phyloP scores from a whole-genome alignment of 805 yeast species.

The Myxozyma geophila region DNA sequence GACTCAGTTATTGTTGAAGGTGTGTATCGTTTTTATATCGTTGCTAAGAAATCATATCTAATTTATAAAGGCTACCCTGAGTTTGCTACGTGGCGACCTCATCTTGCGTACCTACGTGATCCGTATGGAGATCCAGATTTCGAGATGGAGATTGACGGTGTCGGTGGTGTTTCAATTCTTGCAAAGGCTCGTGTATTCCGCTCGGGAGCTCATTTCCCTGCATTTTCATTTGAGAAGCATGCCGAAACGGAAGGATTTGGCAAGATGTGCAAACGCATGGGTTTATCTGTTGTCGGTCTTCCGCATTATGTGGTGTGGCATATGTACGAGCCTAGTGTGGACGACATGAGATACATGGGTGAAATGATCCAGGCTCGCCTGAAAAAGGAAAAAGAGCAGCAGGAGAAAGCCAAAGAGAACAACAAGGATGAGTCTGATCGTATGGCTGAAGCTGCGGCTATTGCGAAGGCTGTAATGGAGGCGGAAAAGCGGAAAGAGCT shows the following conservation, averaged over 20 bases:
- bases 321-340: constrained; percentile 91
- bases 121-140: constrained; percentile 95
- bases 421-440: constrained; percentile 7
- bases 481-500: constrained; percentile 1
- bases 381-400: constrained; percentile 45
- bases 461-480: constrained; percentile 12
- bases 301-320: constrained; percentile 98
- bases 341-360: constrained; percentile 72
- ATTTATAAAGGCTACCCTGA: constrained; percentile 85
- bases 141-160: constrained; percentile 93
- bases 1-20: constrained; percentile 98
- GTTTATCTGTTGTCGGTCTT: constrained; percentile 81
- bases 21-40: neutral
- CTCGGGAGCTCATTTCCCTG: constrained; percentile 92
- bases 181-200: constrained; percentile 86
- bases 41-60: too few species aligned
- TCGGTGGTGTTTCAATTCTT: constrained; percentile 95
- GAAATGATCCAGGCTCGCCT: constrained; percentile 47
- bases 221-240: constrained; percentile 92
- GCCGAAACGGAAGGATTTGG: constrained; percentile 98
- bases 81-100: constrained; percentile 98
- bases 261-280: constrained; percentile 80
- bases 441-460: constrained; percentile 13
- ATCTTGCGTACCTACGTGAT: constrained; percentile 90
- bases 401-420: constrained; percentile 16